phyloP scores from a whole-genome alignment of 2,329 filamentous ascomycete genomes.

The Monosporascus sp. region DNA sequence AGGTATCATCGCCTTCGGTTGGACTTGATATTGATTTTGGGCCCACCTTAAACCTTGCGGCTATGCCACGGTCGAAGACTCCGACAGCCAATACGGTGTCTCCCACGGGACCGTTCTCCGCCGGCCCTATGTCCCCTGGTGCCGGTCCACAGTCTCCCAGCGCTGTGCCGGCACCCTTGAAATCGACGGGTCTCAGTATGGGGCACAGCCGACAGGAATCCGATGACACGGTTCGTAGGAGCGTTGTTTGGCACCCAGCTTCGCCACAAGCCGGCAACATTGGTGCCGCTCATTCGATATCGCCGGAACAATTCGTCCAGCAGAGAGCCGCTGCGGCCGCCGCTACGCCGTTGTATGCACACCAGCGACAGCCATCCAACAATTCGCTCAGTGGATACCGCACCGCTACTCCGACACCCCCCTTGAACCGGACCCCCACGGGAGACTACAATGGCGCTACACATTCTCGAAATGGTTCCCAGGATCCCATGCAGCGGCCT shows the following conservation, averaged over 20 bases:
- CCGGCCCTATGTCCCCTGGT: constrained; percentile 23
- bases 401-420: constrained; percentile 38
- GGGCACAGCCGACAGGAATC: constrained; percentile 43
- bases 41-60: constrained; percentile 65
- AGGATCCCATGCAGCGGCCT: constrained; percentile 40
- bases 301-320: constrained; percentile 78
- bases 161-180: constrained; percentile 3
- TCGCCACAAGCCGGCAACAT: constrained; percentile 42
- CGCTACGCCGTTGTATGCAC: constrained; percentile 51
- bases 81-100: constrained; percentile 9
- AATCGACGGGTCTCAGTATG: constrained; percentile 19
- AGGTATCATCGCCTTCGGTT: constrained; percentile 12
- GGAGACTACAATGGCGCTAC: constrained; percentile 32
- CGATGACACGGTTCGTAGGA: constrained; percentile 55
- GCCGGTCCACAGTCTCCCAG: constrained; percentile 4
- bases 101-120: constrained; percentile 28
- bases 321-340: constrained; percentile 62
- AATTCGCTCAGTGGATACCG: constrained; percentile 38
- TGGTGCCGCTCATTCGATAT: constrained; percentile 47
- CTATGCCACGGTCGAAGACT: constrained; percentile 17
- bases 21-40: constrained; percentile 73
- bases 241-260: constrained; percentile 75
- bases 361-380: constrained; percentile 55
- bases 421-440: constrained; percentile 36
- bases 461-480: constrained; percentile 44